A percentile compares a stretch with the other conserved stretches of the same genome.
Evolutionary conservation across 1,139 yeast genomes (phyloP).

Genomic region (Hansenula lynferdii): DNA sequence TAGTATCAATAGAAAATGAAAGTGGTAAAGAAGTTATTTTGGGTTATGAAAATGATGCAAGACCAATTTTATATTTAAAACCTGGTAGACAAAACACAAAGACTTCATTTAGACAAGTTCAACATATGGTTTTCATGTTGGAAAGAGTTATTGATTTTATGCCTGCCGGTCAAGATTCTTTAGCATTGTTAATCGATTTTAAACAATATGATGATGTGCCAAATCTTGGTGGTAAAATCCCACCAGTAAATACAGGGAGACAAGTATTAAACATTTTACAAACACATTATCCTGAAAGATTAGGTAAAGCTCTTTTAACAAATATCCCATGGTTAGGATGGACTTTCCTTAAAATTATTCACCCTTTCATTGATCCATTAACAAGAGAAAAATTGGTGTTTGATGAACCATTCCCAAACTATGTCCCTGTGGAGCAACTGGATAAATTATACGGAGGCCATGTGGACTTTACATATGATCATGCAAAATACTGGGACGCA

Average conservation of each 20-base stretch:
- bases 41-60: conserved; percentile 82
- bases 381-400: conserved; percentile 89
- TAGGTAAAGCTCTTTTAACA: conserved; percentile 86
- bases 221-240: conserved; percentile 61
- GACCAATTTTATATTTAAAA: conserved; percentile 86
- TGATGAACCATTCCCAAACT: conserved; percentile 81
- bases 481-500: conserved; percentile 75
- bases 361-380: conserved; percentile 92
- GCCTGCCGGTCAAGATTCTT: conserved; percentile 94
- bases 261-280: conserved; percentile 76
- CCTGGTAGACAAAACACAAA: conserved; percentile 95
- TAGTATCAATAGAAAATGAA: conserved; percentile 65
- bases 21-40: conserved; percentile 87
- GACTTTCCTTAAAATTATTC: conserved; percentile 82
- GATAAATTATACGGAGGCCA: conserved; percentile 82
- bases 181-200: conserved; percentile 87
- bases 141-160: conserved; percentile 87
- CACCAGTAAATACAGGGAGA: conserved; percentile 75
- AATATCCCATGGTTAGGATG: conserved; percentile 93
- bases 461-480: conserved; percentile 78
- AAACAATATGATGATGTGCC: conserved; percentile 56
- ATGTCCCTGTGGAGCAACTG: conserved; percentile 75
- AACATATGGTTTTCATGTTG: conserved; percentile 86
- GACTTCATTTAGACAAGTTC: conserved; percentile 81
- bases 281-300: conserved; percentile 93